These are phyloP conservation scores for Noccaea caerulescens DNA, from an alignment of 345 rosid genomes.

Conservation along the genomic window DNA sequence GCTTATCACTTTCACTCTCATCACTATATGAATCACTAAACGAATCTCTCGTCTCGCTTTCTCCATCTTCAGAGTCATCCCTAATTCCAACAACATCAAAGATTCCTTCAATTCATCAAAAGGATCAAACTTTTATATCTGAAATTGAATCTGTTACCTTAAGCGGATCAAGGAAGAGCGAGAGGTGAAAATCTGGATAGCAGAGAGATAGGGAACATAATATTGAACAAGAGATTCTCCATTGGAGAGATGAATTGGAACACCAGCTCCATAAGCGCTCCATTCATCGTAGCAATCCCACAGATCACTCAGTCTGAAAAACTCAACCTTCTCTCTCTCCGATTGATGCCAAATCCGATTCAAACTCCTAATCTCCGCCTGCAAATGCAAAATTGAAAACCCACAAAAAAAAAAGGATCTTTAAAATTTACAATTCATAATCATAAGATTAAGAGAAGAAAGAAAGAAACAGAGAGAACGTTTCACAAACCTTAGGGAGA, in stretches of 20 bases:
- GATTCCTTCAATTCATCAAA: constrained; percentile 16
- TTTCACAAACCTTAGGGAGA: constrained; percentile 72
- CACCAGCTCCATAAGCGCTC: constrained; percentile 99
- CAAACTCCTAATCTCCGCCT: constrained; percentile 84
- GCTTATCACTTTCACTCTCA: constrained; percentile 88
- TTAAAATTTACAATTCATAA: neutral
- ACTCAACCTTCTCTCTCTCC: constrained; percentile 90
- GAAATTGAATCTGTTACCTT: constrained; percentile 49
- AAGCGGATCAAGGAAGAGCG: constrained; percentile 64
- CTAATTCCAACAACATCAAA: constrained; percentile 42
- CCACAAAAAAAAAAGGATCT: neutral
- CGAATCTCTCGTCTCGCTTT: constrained; percentile 77
- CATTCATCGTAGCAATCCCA: constrained; percentile 96
- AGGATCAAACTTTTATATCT: constrained; percentile 12
- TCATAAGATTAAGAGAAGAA: neutral
- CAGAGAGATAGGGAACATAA: constrained; percentile 97
- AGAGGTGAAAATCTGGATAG: constrained; percentile 91
- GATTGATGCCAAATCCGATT: constrained; percentile 91
- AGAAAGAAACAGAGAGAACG: neutral
- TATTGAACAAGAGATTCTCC: constrained; percentile 91
- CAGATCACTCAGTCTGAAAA: constrained; percentile 76
- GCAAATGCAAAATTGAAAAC: constrained; percentile 26
- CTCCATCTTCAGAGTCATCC: constrained; percentile 79
- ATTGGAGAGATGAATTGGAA: constrained; percentile 66
- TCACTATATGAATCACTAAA: constrained; percentile 86